Evolutionary conservation across 441 rosid species (phyloP).

Genomic region (Gossypium armourianum): DNA sequence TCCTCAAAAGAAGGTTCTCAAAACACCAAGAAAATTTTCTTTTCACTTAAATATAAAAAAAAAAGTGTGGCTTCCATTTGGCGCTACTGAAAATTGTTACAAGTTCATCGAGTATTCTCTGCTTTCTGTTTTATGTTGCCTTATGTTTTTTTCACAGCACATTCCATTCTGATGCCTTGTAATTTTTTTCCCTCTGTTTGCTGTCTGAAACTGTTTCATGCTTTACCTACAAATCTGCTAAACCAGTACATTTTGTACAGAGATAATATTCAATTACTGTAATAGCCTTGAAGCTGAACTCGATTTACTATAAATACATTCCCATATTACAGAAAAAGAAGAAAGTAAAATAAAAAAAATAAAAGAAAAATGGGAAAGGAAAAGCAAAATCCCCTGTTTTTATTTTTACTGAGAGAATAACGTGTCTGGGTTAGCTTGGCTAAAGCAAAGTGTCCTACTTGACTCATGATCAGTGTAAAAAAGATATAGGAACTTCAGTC

Average conservation of each 20-base stretch:
- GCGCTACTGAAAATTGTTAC: constrained; percentile 20
- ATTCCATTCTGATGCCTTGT: constrained; percentile 5
- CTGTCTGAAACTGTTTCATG: constrained; percentile 15
- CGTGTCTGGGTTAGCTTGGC: constrained; percentile 9
- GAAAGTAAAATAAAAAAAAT: not conserved
- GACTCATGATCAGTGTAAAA: constrained; percentile 14
- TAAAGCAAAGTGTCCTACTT: constrained; percentile 19
- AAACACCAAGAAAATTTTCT: not conserved
- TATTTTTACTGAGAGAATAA: constrained; percentile 2
- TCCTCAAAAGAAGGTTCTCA: not conserved
- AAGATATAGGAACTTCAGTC: not conserved
- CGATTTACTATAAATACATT: constrained; percentile 24
- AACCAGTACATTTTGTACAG: constrained; percentile 14
- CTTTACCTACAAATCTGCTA: constrained; percentile 22
- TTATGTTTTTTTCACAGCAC: not conserved
- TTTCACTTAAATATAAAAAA: not conserved
- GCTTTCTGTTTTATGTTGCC: not conserved
- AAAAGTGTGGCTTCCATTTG: constrained; percentile 29
- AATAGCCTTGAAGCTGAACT: constrained; percentile 15
- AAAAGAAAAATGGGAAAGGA: not conserved
- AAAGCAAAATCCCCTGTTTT: not conserved
- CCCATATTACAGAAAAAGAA: not conserved
- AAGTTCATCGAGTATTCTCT: not conserved
- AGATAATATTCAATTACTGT: constrained; percentile 18
- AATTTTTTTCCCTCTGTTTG: constrained; percentile 13